Evolutionary conservation across 2,329 filamentous ascomycete species (phyloP).

Genomic region (Teratosphaeria destructans): DNA sequence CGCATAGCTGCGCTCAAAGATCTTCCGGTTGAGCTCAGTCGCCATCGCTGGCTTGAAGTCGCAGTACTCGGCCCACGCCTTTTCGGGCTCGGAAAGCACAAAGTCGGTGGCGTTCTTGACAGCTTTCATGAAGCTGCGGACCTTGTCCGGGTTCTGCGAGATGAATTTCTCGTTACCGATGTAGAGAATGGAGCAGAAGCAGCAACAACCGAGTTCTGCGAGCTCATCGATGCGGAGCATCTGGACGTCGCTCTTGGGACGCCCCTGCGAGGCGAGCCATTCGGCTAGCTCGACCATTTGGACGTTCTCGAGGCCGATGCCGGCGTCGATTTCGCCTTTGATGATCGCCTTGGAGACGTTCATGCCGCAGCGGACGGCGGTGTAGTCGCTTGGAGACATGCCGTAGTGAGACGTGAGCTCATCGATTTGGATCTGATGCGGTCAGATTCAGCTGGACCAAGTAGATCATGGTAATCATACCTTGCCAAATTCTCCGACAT

Average conservation of each 20-base stretch:
- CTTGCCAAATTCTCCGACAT: conserved; percentile 71
- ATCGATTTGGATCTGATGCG: conserved; percentile 61
- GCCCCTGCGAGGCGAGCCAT: conserved; percentile 56
- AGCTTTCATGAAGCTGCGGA: conserved; percentile 58
- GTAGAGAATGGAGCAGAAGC: conserved; percentile 74
- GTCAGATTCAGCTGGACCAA: background rate
- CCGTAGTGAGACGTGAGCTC: conserved; percentile 70
- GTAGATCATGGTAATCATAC: conserved; percentile 16
- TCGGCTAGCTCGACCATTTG: conserved; percentile 76
- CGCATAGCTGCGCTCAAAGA: conserved; percentile 67
- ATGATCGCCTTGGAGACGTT: conserved; percentile 71
- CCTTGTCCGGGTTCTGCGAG: conserved; percentile 53
- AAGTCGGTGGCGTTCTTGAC: conserved; percentile 66
- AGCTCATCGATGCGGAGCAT: conserved; percentile 76
- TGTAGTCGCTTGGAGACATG: conserved; percentile 63
- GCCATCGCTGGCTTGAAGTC: conserved; percentile 64
- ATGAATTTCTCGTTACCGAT: conserved; percentile 68
- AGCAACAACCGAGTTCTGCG: conserved; percentile 70
- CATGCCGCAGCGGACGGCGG: conserved; percentile 69
- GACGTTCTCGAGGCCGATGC: conserved; percentile 69
- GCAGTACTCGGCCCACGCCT: conserved; percentile 58
- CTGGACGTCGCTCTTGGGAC: conserved; percentile 57
- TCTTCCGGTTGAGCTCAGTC: conserved; percentile 60
- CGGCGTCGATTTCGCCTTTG: conserved; percentile 60
- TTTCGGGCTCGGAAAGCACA: conserved; percentile 52